Evolutionary conservation across 768 basidiomycete genomes (phyloP).

Genomic region (Cystobasidium ongulense): DNA sequence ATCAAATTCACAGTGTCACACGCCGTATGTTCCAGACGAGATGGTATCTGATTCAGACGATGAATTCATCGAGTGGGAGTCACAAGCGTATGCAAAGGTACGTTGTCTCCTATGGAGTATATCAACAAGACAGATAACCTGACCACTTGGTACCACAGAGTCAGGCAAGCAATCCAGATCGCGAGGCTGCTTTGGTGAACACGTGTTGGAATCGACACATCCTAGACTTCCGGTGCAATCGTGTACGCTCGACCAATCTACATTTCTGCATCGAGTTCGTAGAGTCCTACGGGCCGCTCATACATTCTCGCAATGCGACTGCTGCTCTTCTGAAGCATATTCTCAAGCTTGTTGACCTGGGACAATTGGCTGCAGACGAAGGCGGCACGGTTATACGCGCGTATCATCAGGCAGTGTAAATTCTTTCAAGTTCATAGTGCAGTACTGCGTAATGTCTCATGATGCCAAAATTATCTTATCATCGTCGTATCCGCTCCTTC

Average conservation of each 20-base stretch:
- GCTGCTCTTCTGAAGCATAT: constrained; percentile 16
- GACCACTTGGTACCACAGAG: neutral
- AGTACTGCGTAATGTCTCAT: neutral
- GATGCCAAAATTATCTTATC: neutral
- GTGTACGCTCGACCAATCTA: constrained; percentile 15
- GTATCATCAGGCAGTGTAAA: constrained; percentile 6
- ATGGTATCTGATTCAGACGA: constrained; percentile 27
- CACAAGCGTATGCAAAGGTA: constrained; percentile 20
- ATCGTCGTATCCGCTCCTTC: constrained; percentile 49
- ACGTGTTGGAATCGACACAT: constrained; percentile 25
- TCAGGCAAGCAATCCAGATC: constrained; percentile 15
- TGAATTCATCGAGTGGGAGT: constrained; percentile 23
- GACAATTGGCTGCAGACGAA: constrained; percentile 3
- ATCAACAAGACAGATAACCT: neutral
- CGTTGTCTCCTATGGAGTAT: neutral
- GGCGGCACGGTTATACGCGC: constrained; percentile 4
- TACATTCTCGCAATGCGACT: constrained; percentile 1
- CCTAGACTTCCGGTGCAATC: neutral
- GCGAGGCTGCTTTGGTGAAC: constrained; percentile 14
- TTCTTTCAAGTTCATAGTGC: too few relatives aligned
- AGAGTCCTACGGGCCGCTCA: neutral
- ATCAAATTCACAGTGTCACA: constrained; percentile 11
- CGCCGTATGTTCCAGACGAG: constrained; percentile 28
- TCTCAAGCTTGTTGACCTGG: constrained; percentile 19
- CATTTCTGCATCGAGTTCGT: constrained; percentile 25